Base-by-base conservation (phyloP, 495 filamentous ascomycete genomes). In the Neurospora discreta region DNA sequence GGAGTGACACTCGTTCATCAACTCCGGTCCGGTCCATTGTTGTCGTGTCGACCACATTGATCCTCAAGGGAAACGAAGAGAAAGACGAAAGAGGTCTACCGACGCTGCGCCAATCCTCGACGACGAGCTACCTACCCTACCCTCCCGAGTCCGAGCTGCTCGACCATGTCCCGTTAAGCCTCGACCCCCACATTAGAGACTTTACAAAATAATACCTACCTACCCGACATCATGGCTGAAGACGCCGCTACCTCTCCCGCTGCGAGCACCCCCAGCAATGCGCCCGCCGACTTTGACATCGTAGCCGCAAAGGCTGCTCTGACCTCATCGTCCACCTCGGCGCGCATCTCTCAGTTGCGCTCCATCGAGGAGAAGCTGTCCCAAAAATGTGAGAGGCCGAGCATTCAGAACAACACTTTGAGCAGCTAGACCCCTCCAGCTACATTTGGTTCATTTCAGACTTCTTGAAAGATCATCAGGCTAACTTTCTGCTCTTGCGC, bases 291-390 rank as follows among this genome's bases (percentile, higher is more conserved):
- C 72, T 77, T 85, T 68, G 82, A 85, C 74, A 76, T 80, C 73
- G 73, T 72, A 68, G 74, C 74, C 60, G 78, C 75, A 33, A 77
- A 72, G 67, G 75, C 76, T 65, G 83, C 83, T 23, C 76, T 88
- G 36, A 79, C 82, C 42, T 87, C 85, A 33, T 85, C 86, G 38
- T 87, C 85, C 16, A 87, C 85, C 2, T 69, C 78, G 33, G 75
- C 77, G 18, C 81, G 86, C 18, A 81, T 82, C 71, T 77, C 81
- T 69, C 80, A 80, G 52, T 75, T 87, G 58, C 81, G 82, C 52
- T 44, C 73, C 1, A 77, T 88, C 42, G 84, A 85, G 71, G 86
- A 87, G 44, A 81, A 81, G 71, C 72, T 87, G 36, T 80, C 76
- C 52, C 80, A 83, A 0, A 81, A 85, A 74, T 73, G 86, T 87